Conservation (phyloP, 192 early-diverging fungal species). For the Coemansia sp. region DNA sequence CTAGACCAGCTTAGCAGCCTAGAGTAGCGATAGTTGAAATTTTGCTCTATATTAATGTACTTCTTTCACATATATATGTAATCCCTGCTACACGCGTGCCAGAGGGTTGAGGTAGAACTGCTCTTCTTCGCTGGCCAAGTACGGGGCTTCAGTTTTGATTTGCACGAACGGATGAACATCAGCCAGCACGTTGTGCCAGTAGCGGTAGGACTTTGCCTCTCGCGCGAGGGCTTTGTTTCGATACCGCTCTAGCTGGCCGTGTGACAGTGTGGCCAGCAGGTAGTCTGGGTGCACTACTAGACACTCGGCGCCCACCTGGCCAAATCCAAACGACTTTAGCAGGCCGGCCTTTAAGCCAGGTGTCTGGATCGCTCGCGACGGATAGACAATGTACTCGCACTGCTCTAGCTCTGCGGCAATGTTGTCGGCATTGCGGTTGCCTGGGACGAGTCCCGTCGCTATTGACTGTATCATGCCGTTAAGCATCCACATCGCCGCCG, state of each 20-base stretch:
- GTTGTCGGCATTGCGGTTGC: constrained; percentile 79
- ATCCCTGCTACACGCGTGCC: constrained; percentile 16
- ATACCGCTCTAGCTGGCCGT: constrained; percentile 19
- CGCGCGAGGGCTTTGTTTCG: background rate
- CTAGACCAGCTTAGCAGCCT: constrained; percentile 76
- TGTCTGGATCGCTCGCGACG: constrained; percentile 61
- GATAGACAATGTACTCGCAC: constrained; percentile 82
- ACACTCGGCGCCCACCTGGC: constrained; percentile 75
- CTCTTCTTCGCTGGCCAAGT: constrained; percentile 17
- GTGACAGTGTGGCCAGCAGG: constrained; percentile 49
- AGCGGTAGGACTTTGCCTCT: constrained; percentile 22
- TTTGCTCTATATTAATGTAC: background rate
- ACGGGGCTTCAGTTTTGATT: constrained; percentile 30
- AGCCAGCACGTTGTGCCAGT: constrained; percentile 34
- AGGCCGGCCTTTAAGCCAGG: constrained; percentile 64
- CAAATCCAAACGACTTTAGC: constrained; percentile 74
- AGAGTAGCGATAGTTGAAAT: constrained; percentile 58
- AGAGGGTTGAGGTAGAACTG: constrained; percentile 25
- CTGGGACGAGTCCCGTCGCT: constrained; percentile 82
- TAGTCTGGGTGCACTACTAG: constrained; percentile 71
- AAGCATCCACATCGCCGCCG: constrained; percentile 96
- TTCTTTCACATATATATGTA: background rate
- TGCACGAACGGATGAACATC: constrained; percentile 25
- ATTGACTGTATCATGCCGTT: constrained; percentile 87
- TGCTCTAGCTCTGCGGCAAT: constrained; percentile 60